Percentiles rank a stretch among this genome's conserved stretches.
Conservation (phyloP, 2,329 filamentous ascomycete species). For the Emmonsiellopsis sp. region DNA sequence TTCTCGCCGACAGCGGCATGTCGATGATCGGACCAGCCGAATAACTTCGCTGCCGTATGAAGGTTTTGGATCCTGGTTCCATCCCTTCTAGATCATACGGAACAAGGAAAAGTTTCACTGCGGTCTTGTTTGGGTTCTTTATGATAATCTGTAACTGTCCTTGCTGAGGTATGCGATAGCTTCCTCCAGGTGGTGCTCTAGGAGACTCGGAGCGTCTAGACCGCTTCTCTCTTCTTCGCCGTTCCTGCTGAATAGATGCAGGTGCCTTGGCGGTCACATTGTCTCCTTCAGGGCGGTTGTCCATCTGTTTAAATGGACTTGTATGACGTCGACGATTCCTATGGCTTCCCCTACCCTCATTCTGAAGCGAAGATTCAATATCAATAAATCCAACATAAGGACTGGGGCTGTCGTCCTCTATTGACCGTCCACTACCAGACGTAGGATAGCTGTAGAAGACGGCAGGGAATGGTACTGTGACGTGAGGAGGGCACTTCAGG, state of each 20-base stretch:
- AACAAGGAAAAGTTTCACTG: constrained; percentile 88
- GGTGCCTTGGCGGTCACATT: constrained; percentile 4
- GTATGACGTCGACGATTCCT: constrained; percentile 30
- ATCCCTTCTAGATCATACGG: constrained; percentile 89
- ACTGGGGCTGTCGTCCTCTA: constrained; percentile 75
- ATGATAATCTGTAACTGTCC: constrained; percentile 95
- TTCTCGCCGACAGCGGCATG: constrained; percentile 41
- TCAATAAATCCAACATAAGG: constrained; percentile 93
- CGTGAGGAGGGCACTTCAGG: constrained; percentile 78
- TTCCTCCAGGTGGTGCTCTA: constrained; percentile 70
- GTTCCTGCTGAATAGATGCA: constrained; percentile 22
- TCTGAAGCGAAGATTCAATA: constrained; percentile 66
- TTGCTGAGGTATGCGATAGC: constrained; percentile 86
- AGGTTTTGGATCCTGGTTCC: constrained; percentile 90
- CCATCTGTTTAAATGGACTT: constrained; percentile 14
- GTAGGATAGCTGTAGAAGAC: constrained; percentile 90
- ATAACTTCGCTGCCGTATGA: constrained; percentile 88
- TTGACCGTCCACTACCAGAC: constrained; percentile 53
- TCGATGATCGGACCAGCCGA: constrained; percentile 79
- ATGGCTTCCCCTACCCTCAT: constrained; percentile 31
- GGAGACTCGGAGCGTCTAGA: constrained; percentile 52
- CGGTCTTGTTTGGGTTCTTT: constrained; percentile 97
- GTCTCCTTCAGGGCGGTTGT: constrained; percentile 10
- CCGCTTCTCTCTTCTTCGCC: constrained; percentile 44
- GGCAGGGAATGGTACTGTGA: constrained; percentile 81